Base-by-base conservation (phyloP, 768 basidiomycete genomes). In the Agrocybe pediades region DNA sequence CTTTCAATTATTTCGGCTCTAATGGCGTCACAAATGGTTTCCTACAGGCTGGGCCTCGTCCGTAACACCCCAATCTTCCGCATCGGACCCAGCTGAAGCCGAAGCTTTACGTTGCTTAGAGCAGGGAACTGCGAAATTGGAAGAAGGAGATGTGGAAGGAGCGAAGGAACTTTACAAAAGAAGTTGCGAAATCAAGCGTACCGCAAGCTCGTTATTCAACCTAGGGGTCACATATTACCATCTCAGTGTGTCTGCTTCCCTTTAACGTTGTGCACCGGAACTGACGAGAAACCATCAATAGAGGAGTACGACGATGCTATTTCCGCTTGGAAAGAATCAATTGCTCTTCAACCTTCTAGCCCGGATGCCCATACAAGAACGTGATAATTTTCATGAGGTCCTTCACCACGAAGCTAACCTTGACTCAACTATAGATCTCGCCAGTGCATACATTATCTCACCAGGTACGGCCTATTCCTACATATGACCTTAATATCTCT, bases 271-370 rank as follows among this genome's bases (percentile, higher is more conserved):
- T 21, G 23, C 30, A 19, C 39, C 9, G 20, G 6, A 55, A 16
- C 9, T 39, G 26, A 29, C 36, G 24, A 9, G n/a, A n/a, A 36
- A 54, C 52, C 61, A 54, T 50, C 27, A 42, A 21, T 63, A 95
- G 92, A 93, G 82, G 89, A 94, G 66, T 95, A 86, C 67, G 88
- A 92, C 62, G 84, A 88, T 27, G 92, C 92, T 25, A 94, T 95
- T 57, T 72, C 82, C 36, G 84, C 87, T 27, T 95, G 92, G 92
- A 88, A 92, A 57, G 89, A 91, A 62, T 89, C 88, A 2, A 90
- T 94, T 53, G 70, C 80, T 20, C 71, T 93, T 40, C 89, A 93
- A 60, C 92, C 92, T 29, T 82, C 86, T 49, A 92, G 89, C 62
- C 81, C 92, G 21, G 92, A 94, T 67, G 84, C 91, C 25, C 92